Base-by-base conservation (phyloP, 768 basidiomycete species). In the Antrodiella citrinella region DNA sequence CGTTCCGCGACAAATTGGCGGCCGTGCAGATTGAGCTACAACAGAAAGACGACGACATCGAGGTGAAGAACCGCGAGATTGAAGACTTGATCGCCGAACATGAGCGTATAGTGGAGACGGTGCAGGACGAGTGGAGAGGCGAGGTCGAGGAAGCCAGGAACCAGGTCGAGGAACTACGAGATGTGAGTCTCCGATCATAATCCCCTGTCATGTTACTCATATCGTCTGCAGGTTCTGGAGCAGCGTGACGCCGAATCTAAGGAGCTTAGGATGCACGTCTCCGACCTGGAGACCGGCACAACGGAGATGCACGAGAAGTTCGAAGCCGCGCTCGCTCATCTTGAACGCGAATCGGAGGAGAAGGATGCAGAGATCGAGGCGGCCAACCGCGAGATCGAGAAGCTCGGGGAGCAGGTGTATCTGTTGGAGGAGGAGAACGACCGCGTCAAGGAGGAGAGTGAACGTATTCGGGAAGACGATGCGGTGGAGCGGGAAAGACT, bases 401-500 rank as follows among this genome's bases (percentile, higher is more conserved):
- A 76, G 52, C 78, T 95, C 42, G 80, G 89, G 4, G 83, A 89
- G 53, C 70, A 72, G 48, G 78, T 96, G 7, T 92, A 87, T 65
- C 70, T 80, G 41, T 76, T 95, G 1, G 95, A 98, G 62, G 91
- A 95, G 52, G 86, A 92, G 60, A 78, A 83, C 48, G 91, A 94
- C 54, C 73, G 79, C 24, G 63, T 86, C 45, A 81, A 76, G 60
- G 88, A 91, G 57, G 86, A 91, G 44, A 70, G 72, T 45, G 81
- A 85, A 30, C 72, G 77, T 7, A 54, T 80, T 35, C 76, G 81
- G 47, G 85, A 91, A 51, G 88, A 91, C n/a, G 82, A 84, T 43
- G 71, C 66, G 7, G 75, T 76, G n/a, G 89, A 87, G 59, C 72
- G 77, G 21, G 86, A 87, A 51, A 69, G 81, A 40, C 67, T 83